These are phyloP conservation scores for Colletotrichum godetiae DNA, from an alignment of 2,329 filamentous ascomycete genomes.

Conservation along the genomic window DNA sequence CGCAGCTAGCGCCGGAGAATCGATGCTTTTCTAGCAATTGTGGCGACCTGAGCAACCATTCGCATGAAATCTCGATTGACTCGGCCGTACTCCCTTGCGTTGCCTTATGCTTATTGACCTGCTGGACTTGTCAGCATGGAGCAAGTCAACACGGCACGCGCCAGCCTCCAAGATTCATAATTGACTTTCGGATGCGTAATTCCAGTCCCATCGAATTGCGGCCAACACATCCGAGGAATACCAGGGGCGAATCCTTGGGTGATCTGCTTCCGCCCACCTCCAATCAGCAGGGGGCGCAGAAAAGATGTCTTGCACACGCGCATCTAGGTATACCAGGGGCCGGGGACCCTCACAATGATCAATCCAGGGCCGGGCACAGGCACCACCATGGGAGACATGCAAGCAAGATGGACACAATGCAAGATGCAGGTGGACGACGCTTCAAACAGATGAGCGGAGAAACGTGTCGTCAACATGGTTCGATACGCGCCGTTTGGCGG, in stretches of 20 bases:
- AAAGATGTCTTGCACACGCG: slow-evolving; percentile 6
- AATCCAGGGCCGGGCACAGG: not conserved
- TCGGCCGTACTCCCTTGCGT: not conserved
- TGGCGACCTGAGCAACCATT: slow-evolving; percentile 4
- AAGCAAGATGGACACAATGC: slow-evolving; percentile 13
- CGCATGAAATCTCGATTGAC: not conserved
- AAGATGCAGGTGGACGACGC: slow-evolving; percentile 8
- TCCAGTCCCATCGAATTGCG: slow-evolving; percentile 2
- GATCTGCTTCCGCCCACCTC: slow-evolving; percentile 29
- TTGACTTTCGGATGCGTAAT: slow-evolving; percentile 11
- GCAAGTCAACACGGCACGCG: not conserved
- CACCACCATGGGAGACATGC: not conserved
- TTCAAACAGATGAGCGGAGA: not conserved
- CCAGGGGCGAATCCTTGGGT: slow-evolving; percentile 26
- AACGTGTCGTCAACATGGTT: slow-evolving; percentile 3
- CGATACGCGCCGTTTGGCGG: slow-evolving; percentile 3
- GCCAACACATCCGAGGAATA: slow-evolving; percentile 11
- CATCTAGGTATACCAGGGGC: slow-evolving; percentile 8
- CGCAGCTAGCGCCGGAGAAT: slow-evolving; percentile 11
- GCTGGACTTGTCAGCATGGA: not conserved
- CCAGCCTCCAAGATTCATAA: not conserved
- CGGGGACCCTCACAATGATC: not conserved
- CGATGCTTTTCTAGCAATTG: slow-evolving; percentile 3
- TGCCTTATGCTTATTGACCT: not conserved
- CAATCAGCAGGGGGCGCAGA: slow-evolving; percentile 18